Evolutionary conservation across 208 protist genomes (phyloP).

Genomic region (Angomonas ambiguus): DNA sequence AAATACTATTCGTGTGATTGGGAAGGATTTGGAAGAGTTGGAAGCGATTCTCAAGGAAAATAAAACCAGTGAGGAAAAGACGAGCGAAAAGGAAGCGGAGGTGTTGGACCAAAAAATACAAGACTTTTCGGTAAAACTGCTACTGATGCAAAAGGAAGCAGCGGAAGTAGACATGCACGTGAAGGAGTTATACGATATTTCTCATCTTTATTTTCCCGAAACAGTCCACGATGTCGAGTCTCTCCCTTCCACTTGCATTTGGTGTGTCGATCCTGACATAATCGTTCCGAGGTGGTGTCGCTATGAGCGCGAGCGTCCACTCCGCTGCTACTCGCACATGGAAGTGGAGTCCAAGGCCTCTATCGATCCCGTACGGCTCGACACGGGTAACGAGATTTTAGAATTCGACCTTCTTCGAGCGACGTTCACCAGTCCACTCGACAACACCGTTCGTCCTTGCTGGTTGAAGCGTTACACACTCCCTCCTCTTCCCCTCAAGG

Average conservation of each 20-base stretch:
- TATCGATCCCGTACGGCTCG: conserved; percentile 30
- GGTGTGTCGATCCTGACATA: conserved; percentile 12
- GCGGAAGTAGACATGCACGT: conserved; percentile 10
- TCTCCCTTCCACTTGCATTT: conserved; percentile 42
- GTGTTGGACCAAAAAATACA: neutral
- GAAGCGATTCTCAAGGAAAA: neutral
- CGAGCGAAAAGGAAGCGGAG: neutral
- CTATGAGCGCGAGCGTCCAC: conserved; percentile 61
- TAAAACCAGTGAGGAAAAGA: neutral
- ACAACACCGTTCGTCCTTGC: conserved; percentile 42
- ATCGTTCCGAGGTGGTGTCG: conserved; percentile 31
- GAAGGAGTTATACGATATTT: conserved; percentile 43
- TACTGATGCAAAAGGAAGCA: conserved; percentile 20
- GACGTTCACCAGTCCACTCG: conserved; percentile 49
- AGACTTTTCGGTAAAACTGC: conserved; percentile 14
- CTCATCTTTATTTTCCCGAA: conserved; percentile 49
- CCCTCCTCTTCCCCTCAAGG: neutral
- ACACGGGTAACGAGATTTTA: conserved; percentile 13
- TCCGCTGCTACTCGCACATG: conserved; percentile 55
- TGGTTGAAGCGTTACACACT: conserved; percentile 67
- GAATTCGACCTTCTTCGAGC: conserved; percentile 40
- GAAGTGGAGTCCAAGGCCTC: conserved; percentile 42
- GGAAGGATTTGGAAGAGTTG: conserved; percentile 31
- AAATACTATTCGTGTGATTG: conserved; percentile 29
- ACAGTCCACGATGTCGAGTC: conserved; percentile 23